Conservation (phyloP, 306 rosid species). For the Cyclanthera cordifolia region DNA sequence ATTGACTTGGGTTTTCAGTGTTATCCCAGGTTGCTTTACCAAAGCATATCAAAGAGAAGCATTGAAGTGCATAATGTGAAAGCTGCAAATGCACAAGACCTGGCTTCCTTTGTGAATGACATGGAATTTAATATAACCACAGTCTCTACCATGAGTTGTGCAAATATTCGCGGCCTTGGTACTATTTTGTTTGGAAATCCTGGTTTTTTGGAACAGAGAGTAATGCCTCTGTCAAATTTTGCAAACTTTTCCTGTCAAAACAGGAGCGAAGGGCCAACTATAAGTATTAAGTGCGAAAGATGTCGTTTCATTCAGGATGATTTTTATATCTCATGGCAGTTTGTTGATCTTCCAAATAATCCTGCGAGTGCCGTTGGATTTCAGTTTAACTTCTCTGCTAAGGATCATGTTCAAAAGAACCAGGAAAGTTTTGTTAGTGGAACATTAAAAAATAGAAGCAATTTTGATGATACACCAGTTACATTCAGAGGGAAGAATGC, state of each 20-base stretch:
- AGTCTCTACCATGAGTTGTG: constrained; percentile 78
- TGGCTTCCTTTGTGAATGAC: constrained; percentile 55
- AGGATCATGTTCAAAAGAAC: constrained; percentile 30
- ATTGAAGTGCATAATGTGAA: constrained; percentile 85
- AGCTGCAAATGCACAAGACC: constrained; percentile 71
- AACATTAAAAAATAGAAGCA: constrained; percentile 55
- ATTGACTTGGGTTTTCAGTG: constrained; percentile 37
- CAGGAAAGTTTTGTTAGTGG: constrained; percentile 67
- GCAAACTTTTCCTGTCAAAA: constrained; percentile 65
- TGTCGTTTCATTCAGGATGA: constrained; percentile 53
- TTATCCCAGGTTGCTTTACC: constrained; percentile 72
- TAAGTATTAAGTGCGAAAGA: constrained; percentile 41
- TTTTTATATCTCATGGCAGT: constrained; percentile 79
- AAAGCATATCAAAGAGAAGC: constrained; percentile 74
- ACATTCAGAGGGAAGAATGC: constrained; percentile 70
- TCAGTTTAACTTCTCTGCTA: constrained; percentile 63
- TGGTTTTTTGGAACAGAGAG: constrained; percentile 58
- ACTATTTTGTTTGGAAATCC: constrained; percentile 60
- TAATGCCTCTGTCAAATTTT: constrained; percentile 43
- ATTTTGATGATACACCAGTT: constrained; percentile 60
- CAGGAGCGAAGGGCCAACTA: constrained; percentile 72
- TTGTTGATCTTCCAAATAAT: constrained; percentile 61
- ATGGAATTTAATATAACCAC: constrained; percentile 85
- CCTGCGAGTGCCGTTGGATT: constrained; percentile 92
- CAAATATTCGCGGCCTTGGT: constrained; percentile 67